phyloP scores from a whole-genome alignment of 1,139 yeast species.

The Kluyveromyces sp. region DNA sequence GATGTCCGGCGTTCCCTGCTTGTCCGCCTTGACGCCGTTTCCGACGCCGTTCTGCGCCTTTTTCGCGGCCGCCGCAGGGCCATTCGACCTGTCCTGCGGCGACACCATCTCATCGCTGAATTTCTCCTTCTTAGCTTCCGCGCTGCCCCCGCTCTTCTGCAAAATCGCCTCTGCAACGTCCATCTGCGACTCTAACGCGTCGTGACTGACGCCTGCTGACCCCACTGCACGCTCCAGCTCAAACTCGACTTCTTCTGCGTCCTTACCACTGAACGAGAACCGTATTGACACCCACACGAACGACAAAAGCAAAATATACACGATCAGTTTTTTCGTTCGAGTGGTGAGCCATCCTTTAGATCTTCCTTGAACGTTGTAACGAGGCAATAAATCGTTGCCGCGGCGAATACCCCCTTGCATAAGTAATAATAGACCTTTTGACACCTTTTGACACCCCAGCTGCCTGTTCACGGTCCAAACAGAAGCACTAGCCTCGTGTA shows the following conservation, averaged over 20 bases:
- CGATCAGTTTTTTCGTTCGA: constrained; percentile 38
- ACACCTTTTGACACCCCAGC: not conserved
- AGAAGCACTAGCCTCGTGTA: too few species aligned
- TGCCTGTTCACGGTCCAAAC: too few species aligned
- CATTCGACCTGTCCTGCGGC: constrained; percentile 29
- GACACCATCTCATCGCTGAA: constrained; percentile 27
- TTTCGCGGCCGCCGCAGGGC: constrained; percentile 5
- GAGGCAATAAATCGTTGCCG: constrained; percentile 30
- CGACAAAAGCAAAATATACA: constrained; percentile 32
- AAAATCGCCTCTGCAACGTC: constrained; percentile 8
- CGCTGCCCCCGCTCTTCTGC: constrained; percentile 8
- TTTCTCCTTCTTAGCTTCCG: constrained; percentile 17
- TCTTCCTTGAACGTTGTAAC: constrained; percentile 21
- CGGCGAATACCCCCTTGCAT: constrained; percentile 34
- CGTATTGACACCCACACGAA: constrained; percentile 31
- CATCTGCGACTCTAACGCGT: constrained; percentile 9
- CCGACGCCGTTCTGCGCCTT: constrained; percentile 12
- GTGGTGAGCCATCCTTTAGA: constrained; percentile 33
- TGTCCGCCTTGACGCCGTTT: constrained; percentile 15
- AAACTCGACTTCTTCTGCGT: constrained; percentile 15
- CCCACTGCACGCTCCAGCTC: constrained; percentile 20
- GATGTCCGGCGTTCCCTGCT: constrained; percentile 9
- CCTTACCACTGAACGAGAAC: constrained; percentile 17
- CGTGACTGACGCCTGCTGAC: constrained; percentile 8
- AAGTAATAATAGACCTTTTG: not conserved